Evolutionary conservation across 2,329 filamentous ascomycete species (phyloP).

Genomic region (Diaporthe longicolla): DNA sequence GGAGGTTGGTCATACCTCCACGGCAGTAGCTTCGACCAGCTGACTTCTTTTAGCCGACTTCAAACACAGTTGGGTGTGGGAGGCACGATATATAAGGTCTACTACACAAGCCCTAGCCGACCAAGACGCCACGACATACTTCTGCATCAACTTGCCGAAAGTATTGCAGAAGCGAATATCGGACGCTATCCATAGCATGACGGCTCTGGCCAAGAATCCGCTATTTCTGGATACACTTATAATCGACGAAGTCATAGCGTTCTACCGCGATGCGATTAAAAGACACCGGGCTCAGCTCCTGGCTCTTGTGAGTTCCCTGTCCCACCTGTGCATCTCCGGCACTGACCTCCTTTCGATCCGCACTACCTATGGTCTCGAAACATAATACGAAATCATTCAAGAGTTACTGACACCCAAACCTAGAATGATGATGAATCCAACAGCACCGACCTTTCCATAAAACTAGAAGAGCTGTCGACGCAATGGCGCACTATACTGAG

Average conservation of each 20-base stretch:
- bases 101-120: slow-evolving; percentile 38
- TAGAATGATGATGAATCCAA: slow-evolving; percentile 39
- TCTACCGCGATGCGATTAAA: slow-evolving; percentile 42
- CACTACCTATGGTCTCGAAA: too few relatives aligned
- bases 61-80: slow-evolving; percentile 40
- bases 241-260: slow-evolving; percentile 41
- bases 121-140: slow-evolving; percentile 36
- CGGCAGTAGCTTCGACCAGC: neutral
- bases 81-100: slow-evolving; percentile 36
- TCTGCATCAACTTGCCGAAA: slow-evolving; percentile 38
- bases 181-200: slow-evolving; percentile 36
- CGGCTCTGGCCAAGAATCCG: slow-evolving; percentile 39
- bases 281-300: slow-evolving; percentile 39
- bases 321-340: neutral
- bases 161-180: slow-evolving; percentile 37
- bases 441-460: slow-evolving; percentile 39
- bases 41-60: slow-evolving; percentile 17
- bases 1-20: neutral
- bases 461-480: slow-evolving; percentile 37
- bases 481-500: slow-evolving; percentile 40
- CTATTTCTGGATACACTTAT: slow-evolving; percentile 42
- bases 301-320: slow-evolving; percentile 31
- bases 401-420: neutral
- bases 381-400: too few relatives aligned
- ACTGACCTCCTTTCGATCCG: neutral